A percentile compares a stretch with the other conserved stretches of the same genome.
Evolutionary conservation across 768 basidiomycete genomes (phyloP).

Genomic region (Mycena indigotica): DNA sequence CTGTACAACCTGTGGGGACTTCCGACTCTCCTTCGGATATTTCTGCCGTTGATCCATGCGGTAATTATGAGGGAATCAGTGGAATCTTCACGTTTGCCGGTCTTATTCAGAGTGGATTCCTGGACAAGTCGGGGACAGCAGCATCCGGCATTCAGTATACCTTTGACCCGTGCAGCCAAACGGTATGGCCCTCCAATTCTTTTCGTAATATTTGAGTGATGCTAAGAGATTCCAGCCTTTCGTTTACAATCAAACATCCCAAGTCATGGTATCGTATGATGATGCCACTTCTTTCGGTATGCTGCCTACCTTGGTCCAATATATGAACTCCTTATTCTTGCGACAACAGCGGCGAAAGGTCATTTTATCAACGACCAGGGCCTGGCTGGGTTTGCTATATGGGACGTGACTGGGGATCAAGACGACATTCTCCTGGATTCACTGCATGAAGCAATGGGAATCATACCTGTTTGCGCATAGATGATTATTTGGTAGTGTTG

Average conservation of each 20-base stretch:
- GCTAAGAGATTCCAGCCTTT: conserved; percentile 51
- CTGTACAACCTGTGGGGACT: conserved; percentile 52
- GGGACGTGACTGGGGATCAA: conserved; percentile 71
- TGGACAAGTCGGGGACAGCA: conserved; percentile 46
- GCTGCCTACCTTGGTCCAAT: neutral
- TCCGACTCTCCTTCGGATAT: conserved; percentile 51
- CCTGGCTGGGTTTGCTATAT: conserved; percentile 69
- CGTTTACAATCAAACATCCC: conserved; percentile 56
- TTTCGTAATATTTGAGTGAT: neutral
- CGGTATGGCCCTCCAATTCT: conserved; percentile 46
- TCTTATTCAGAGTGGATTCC: conserved; percentile 56
- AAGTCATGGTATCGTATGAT: conserved; percentile 69
- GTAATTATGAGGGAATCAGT: conserved; percentile 49
- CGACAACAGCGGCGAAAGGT: conserved; percentile 56
- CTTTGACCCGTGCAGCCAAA: conserved; percentile 73
- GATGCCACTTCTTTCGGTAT: conserved; percentile 56
- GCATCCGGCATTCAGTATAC: conserved; percentile 48
- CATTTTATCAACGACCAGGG: conserved; percentile 53
- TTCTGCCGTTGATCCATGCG: conserved; percentile 53
- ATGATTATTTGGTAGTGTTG: neutral
- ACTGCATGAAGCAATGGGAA: conserved; percentile 43
- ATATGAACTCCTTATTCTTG: neutral
- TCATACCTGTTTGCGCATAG: conserved; percentile 13
- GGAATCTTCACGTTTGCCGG: conserved; percentile 69
- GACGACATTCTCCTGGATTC: conserved; percentile 64